phyloP scores from a whole-genome alignment of 768 basidiomycete species.

The Tremella yokohamensis region DNA sequence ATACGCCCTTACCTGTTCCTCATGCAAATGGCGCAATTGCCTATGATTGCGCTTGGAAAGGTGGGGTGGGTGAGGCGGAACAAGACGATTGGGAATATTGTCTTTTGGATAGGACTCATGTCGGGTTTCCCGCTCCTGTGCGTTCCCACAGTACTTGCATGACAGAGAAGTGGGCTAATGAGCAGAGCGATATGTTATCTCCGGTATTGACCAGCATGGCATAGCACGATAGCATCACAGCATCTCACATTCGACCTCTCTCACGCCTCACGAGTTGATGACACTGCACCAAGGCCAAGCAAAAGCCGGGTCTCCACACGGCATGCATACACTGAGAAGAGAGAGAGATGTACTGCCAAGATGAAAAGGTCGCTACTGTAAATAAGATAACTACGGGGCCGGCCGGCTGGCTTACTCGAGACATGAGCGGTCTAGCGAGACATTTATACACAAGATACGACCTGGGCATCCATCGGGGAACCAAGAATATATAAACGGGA shows the following conservation, averaged over 20 bases:
- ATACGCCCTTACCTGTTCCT: constrained; percentile 83
- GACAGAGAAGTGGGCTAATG: background rate
- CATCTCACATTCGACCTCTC: background rate
- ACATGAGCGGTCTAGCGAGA: background rate
- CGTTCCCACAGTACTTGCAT: constrained; percentile 12
- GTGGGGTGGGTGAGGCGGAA: constrained; percentile 74
- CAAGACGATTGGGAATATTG: constrained; percentile 64
- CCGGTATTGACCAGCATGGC: background rate
- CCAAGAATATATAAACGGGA: background rate
- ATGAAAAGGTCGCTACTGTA: too few relatives aligned
- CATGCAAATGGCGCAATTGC: constrained; percentile 82
- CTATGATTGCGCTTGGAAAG: constrained; percentile 77
- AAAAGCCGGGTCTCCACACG: background rate
- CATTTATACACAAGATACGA: too few relatives aligned
- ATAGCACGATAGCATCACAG: background rate
- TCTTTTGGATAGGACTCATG: constrained; percentile 87
- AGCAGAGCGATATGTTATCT: constrained; percentile 9
- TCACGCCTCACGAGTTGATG: background rate
- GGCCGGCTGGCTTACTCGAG: background rate
- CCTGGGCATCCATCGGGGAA: too few relatives aligned
- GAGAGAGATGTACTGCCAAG: too few relatives aligned
- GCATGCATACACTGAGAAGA: constrained; percentile 4
- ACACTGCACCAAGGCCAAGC: too few relatives aligned
- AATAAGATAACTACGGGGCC: background rate
- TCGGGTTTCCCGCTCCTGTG: constrained; percentile 81